Percentiles rank a stretch among this genome's conserved stretches.
phyloP scores from a whole-genome alignment of 306 rosid species.

The Luffa aegyptiaca region DNA sequence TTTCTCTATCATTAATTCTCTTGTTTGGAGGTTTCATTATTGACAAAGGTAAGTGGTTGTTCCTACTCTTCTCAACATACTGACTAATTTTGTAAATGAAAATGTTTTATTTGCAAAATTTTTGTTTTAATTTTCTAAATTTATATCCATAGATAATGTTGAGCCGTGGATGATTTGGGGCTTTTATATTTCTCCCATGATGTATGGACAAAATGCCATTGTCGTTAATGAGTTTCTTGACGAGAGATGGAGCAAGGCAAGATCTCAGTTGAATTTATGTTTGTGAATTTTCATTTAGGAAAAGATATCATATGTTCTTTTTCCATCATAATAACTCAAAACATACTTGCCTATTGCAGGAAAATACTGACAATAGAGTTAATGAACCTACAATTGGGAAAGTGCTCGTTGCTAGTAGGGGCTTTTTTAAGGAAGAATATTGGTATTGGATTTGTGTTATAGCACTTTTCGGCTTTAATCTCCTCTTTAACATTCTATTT shows the following conservation, averaged over 20 bases:
- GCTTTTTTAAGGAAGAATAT: conserved; percentile 38
- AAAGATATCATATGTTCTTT: not conserved
- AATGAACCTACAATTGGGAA: conserved; percentile 44
- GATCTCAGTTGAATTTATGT: not conserved
- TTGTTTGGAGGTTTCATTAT: conserved; percentile 83
- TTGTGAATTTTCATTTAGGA: not conserved
- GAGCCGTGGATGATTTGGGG: conserved; percentile 77
- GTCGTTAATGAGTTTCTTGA: conserved; percentile 72
- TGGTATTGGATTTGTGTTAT: conserved; percentile 74
- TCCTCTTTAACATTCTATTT: conserved; percentile 47
- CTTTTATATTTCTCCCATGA: conserved; percentile 64
- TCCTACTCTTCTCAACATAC: not conserved
- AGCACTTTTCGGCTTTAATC: conserved; percentile 47
- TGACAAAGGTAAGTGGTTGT: conserved; percentile 38
- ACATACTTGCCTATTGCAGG: conserved; percentile 21
- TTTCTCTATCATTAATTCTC: conserved; percentile 45
- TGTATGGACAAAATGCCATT: conserved; percentile 81
- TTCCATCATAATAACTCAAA: not conserved
- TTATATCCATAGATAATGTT: conserved; percentile 35
- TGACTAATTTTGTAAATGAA: not conserved
- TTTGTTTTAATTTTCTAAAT: not conserved
- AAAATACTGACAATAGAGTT: conserved; percentile 29
- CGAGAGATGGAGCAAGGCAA: conserved; percentile 63
- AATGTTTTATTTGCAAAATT: not conserved
- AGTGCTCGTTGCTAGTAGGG: conserved; percentile 39